Evolutionary conservation across 1,139 yeast genomes (phyloP), one percentile per base, ranked within the genome.

Genomic region (Geotrichum phurueaensis): DNA sequence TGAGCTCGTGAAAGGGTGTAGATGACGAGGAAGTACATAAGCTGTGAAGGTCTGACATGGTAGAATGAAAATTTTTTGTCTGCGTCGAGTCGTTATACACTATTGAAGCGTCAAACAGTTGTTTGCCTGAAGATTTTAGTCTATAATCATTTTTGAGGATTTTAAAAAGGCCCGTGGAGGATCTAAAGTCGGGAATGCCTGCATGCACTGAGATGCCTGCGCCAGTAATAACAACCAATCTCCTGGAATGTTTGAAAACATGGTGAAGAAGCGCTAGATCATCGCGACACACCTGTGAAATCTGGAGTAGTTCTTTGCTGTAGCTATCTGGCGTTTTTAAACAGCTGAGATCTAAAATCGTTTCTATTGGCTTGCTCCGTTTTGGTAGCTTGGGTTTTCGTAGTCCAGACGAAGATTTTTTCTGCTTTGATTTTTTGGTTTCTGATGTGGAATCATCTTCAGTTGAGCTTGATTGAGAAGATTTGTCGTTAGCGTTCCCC

Each of bases 131-230:
- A 47, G 65, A 63, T 71, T 53, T 79, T 81, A 74, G 54, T 65
- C 67, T 56, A 69, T 74, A 58, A 1, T 76, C 72, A 3, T 71
- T 68, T 65, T 84, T 83, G 55, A 87, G 81, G 58, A 85, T 79
- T 64, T 84, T 82, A 71, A 89, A 89, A 53, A 89, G 76, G 1
- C 96, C 96, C 65, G 85, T 83, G 15, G 86, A 78, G 0, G 96
- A 88, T 64, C 97, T 77, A 70, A 90, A 90, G 71, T 90, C 97
- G 1, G 96, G 96, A 51, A 90, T 89, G 2, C 97, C 97, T 0
- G 96, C 90, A 53, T 88, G 87, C 62, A 92, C 94, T 33, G 96
- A 88, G 36, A 89, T 84, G 3, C 97, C 97, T 12, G 97, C 97
- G 2, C 97, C 97, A 0, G 92, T 84, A 43, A 90, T 79, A 31